Evolutionary conservation across 2,329 filamentous ascomycete species (phyloP).

Genomic region (Pseudogymnoascus sp.): DNA sequence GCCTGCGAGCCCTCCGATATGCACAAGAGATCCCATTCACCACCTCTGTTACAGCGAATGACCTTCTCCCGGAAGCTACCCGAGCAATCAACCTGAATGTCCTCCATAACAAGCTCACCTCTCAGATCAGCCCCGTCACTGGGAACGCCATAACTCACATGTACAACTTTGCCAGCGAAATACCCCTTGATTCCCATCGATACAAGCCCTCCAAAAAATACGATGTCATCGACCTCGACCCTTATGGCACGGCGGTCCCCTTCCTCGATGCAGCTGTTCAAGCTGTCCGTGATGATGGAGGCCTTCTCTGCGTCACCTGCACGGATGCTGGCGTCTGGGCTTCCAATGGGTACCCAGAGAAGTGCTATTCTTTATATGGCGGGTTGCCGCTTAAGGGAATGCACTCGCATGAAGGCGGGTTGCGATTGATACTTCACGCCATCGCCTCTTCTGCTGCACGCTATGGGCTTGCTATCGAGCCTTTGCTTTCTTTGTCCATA

Average conservation of each 20-base stretch:
- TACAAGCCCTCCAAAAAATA: slow-evolving; percentile 52
- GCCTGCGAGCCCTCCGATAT: slow-evolving; percentile 83
- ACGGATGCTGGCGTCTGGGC: slow-evolving; percentile 95
- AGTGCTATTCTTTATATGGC: slow-evolving; percentile 88
- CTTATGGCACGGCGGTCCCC: slow-evolving; percentile 85
- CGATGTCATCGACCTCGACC: slow-evolving; percentile 93
- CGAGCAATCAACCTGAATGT: slow-evolving; percentile 78
- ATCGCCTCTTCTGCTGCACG: slow-evolving; percentile 72
- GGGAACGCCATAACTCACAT: slow-evolving; percentile 87
- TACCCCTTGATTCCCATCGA: slow-evolving; percentile 32
- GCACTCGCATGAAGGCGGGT: slow-evolving; percentile 79
- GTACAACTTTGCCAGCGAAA: slow-evolving; percentile 60
- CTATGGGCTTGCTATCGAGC: slow-evolving; percentile 84
- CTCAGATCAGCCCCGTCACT: slow-evolving; percentile 63
- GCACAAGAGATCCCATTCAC: slow-evolving; percentile 81
- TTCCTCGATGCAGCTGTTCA: slow-evolving; percentile 91
- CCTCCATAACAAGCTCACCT: slow-evolving; percentile 66
- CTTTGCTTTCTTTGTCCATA: slow-evolving; percentile 84
- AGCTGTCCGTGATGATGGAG: slow-evolving; percentile 72
- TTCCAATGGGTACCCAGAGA: slow-evolving; percentile 88
- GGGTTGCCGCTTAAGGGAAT: slow-evolving; percentile 77
- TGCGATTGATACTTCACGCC: slow-evolving; percentile 77
- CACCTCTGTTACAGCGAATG: slow-evolving; percentile 80
- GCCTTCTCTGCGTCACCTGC: slow-evolving; percentile 88
- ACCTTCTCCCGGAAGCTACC: slow-evolving; percentile 70